Evolutionary conservation across 2,329 filamentous ascomycete genomes (phyloP), one percentile per base, ranked within the genome.

Genomic region (Talaromyces sp.): DNA sequence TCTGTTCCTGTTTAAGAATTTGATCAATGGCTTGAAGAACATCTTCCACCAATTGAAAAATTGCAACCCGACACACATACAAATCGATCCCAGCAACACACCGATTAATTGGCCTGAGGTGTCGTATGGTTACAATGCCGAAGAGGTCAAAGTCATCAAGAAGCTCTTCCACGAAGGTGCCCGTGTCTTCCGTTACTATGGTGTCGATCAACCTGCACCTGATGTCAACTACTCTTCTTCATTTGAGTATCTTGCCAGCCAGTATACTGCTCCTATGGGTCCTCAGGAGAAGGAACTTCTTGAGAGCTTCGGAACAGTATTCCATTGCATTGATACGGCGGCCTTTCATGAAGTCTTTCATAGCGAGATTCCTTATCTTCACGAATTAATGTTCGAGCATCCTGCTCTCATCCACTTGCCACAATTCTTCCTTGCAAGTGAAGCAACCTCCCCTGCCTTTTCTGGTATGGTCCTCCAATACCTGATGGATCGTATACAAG

Each of bases 331-430:
- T 69, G 95, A 99, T 74, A 95, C 95, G 1, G 95, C 96, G 11
- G 97, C 94, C 0, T 99, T 99, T 75, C 93, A 99, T 73, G 95
- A 99, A 80, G 93, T 99, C 47, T 99, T 99, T 77, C 92, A 97
- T 75, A 92, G 93, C 67, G 95, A 98, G 80, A 98, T 99, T 67
- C 94, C 94, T 43, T 92, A 92, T 77, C 87, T 99, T 43, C 98
- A 99, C 76, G 90, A 97, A 68, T 94, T 98, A 85, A 97, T 97
- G 80, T 97, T 98, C 75, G 92, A 98, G 75, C 95, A 99, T 77
- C 93, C 93, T 1, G 91, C 92, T 31, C 84, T 99, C 45, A 84
- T 99, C 61, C 95, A 99, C 77, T 91, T 99, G 64, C 94, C 95
- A 7, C 95, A 99, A 74, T 99, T 98, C 78, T 95, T 99, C 79